Base-by-base conservation (phyloP, 1,284 basidiomycete genomes). In the Tetrapyrgos nigripes region DNA sequence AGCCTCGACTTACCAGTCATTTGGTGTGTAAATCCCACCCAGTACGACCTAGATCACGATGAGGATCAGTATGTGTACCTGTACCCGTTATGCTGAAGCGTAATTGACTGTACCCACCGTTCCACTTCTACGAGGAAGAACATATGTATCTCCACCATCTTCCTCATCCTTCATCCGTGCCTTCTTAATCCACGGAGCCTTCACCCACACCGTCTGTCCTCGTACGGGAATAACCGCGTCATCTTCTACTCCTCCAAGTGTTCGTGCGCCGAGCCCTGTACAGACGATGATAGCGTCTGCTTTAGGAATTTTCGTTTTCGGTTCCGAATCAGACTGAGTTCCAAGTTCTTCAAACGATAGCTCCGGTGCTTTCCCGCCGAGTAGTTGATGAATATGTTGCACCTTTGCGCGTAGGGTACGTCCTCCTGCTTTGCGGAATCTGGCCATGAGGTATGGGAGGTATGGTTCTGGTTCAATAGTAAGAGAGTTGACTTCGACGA, bases 151-250 rank as follows among this genome's bases (percentile, higher is more conserved):
- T 0, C 77, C 73, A 6, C 84, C 85, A 17, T 80, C 75, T 4
- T 70, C 66, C 26, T 73, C 77, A 53, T 79, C 81, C 17, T 84
- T 69, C 1, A 87, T 86, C 59, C 80, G 76, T 17, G 89, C 91
- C 60, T 83, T 82, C 47, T 74, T 79, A 50, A 93, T 82, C 93
- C 71, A 85, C 1, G 94, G 93, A 1, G 93, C 91, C 54, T 84
- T 76, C 13, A 94, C 78, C 26, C 94, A 75, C 9, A 95, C 85
- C 0, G 93, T 96, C 74, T 97, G 96, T 0, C 96, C 96, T 44
- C 93, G 83, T 53, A 95, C 84, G 0, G 95, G 94, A 69, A 86
- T 87, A 23, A 95, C 81, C 17, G 76, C 74, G 53, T 79, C 77
- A 69, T 94, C 91, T 63, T 93, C 86, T 2, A 96, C 87, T 3